Evolutionary conservation across 2,329 filamentous ascomycete genomes (phyloP), one percentile per base, ranked within the genome.

Genomic region (Clonostachys sp.): DNA sequence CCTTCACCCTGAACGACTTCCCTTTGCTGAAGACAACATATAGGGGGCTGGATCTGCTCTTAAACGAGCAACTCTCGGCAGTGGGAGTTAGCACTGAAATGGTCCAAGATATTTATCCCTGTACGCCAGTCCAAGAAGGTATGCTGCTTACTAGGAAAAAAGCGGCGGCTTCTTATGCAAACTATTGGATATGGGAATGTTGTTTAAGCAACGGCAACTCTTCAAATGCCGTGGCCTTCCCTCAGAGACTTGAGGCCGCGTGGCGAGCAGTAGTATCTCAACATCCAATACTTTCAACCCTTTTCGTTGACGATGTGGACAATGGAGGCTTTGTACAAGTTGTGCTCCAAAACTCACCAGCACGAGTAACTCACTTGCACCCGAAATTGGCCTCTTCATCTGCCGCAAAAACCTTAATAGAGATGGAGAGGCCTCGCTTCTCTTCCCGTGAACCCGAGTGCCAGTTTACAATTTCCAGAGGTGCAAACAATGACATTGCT

Each of bases 31-130:
- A 57, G 1, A 45, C 63, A 1, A 54, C 54, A 17, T 65, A 68
- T 48, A 48, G 53, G 1, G 58, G 52, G 17, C 48, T 66, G 1
- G 51, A 59, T 10, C 55, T 53, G 9, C 52, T 65, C 0, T 39
- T 51, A 9, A 54, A 47, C 5, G 50, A 35, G 13, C 40, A 50
- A 20, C 53, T 64, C 13, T 53, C 52, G 6, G 46, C 51, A 5
- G 50, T 41, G 6, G 40, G 16, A 6, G 6, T 41, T 17, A 17
- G 9, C 10, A 9, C 13, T 6, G 34, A 35, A 6, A 52, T 57
- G 3, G 51, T 70, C 0, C 55, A 65, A 20, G 64, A 66, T 16
- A 58, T 68, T 1, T 70, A 66, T 17, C 67, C 67, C 1, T 67
- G 63, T 46, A 66, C 67, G 1, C 64, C 65, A 0, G 60, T 67